Evolutionary conservation across 2,329 filamentous ascomycete genomes (phyloP).

Genomic region (Gaeumannomyces sp.): DNA sequence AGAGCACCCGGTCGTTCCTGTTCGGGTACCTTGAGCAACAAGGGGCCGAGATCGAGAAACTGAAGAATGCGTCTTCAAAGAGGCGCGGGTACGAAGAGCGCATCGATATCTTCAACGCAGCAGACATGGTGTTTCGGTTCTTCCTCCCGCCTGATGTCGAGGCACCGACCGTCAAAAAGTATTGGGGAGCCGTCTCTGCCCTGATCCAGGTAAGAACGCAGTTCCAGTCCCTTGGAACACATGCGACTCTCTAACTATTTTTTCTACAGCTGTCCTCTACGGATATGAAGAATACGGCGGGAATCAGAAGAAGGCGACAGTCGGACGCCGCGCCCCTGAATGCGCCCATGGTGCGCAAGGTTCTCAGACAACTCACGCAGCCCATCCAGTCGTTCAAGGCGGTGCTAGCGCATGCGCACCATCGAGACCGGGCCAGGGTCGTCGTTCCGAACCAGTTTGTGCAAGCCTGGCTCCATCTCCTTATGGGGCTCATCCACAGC

Average conservation of each 20-base stretch:
- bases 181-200: conserved; percentile 33
- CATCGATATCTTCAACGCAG: conserved; percentile 34
- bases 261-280: not conserved
- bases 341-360: conserved; percentile 9
- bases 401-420: conserved; percentile 22
- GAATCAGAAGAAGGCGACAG: not conserved
- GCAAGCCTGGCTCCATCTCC: conserved; percentile 35
- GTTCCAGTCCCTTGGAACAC: not conserved
- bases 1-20: conserved; percentile 15
- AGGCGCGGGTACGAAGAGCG: conserved; percentile 25
- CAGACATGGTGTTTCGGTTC: conserved; percentile 33
- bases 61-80: conserved; percentile 18
- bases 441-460: conserved; percentile 30
- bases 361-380: conserved; percentile 23
- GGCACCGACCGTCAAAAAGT: conserved; percentile 33
- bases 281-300: not conserved
- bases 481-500: conserved; percentile 30
- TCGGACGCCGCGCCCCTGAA: not conserved
- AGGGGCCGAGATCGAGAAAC: conserved; percentile 11
- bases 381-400: conserved; percentile 29
- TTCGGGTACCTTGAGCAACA: conserved; percentile 20
- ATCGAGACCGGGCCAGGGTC: conserved; percentile 22
- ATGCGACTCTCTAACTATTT: not conserved
- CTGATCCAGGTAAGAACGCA: conserved; percentile 17
- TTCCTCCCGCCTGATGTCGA: conserved; percentile 33